phyloP scores from a whole-genome alignment of 306 rosid genomes.

The Fragaria iinumae region DNA sequence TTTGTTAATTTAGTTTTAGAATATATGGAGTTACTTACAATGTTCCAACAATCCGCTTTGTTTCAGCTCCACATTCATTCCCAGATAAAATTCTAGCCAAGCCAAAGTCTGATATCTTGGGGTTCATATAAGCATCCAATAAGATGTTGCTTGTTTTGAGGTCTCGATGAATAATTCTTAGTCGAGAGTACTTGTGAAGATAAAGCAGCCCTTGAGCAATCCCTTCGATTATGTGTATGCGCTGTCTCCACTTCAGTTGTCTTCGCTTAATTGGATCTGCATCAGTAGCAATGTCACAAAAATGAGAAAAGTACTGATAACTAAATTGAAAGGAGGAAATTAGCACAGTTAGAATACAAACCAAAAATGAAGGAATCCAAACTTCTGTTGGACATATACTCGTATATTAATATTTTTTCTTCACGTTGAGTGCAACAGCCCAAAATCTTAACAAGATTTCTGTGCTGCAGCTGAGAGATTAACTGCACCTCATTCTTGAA shows the following conservation, averaged over 20 bases:
- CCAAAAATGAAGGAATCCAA: slow-evolving; percentile 39
- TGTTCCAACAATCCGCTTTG: slow-evolving; percentile 24
- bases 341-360: neutral
- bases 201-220: slow-evolving; percentile 31
- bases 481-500: slow-evolving; percentile 31
- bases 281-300: neutral
- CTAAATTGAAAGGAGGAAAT: neutral
- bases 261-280: slow-evolving; percentile 15
- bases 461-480: slow-evolving; percentile 34
- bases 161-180: slow-evolving; percentile 26
- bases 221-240: slow-evolving; percentile 24
- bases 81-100: slow-evolving; percentile 15
- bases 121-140: slow-evolving; percentile 24
- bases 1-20: neutral
- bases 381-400: slow-evolving; percentile 36
- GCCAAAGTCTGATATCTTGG: slow-evolving; percentile 29
- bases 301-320: neutral
- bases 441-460: slow-evolving; percentile 33
- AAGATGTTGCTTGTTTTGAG: slow-evolving; percentile 22
- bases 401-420: slow-evolving; percentile 31
- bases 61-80: slow-evolving; percentile 15
- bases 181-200: slow-evolving; percentile 29
- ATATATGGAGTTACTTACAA: slow-evolving; percentile 2
- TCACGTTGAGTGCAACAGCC: slow-evolving; percentile 31
- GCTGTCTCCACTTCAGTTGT: slow-evolving; percentile 11